Evolutionary conservation across 345 rosid species (phyloP).

Genomic region (Gossypium anomalum): DNA sequence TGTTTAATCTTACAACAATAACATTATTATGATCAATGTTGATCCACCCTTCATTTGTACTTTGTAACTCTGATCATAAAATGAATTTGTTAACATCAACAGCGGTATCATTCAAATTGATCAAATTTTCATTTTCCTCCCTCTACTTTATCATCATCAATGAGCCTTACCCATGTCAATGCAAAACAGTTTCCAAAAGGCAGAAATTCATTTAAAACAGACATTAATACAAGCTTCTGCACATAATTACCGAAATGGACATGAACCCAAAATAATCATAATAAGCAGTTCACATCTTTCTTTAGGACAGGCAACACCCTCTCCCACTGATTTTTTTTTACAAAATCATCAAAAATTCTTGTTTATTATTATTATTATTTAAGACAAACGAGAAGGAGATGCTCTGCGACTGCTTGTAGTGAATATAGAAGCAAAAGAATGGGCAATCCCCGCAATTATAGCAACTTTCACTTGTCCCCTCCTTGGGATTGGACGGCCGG

Average conservation of each 20-base stretch:
- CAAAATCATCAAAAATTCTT: too few species aligned
- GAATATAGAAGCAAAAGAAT: slow-evolving; percentile 42
- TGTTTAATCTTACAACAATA: too few species aligned
- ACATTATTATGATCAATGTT: too few species aligned
- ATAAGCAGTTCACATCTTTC: slow-evolving; percentile 7
- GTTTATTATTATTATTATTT: not conserved
- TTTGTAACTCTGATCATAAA: too few species aligned
- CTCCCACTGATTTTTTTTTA: not conserved
- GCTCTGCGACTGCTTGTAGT: slow-evolving; percentile 20
- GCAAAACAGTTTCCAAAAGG: too few species aligned
- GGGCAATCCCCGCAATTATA: slow-evolving; percentile 41
- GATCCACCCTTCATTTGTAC: too few species aligned
- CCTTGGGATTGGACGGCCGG: slow-evolving; percentile 38
- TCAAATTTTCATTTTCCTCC: too few species aligned
- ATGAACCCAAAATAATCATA: not conserved
- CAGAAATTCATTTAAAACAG: too few species aligned
- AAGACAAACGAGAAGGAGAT: slow-evolving; percentile 30
- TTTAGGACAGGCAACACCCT: not conserved
- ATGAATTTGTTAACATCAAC: too few species aligned
- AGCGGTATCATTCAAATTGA: too few species aligned
- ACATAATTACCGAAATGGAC: not conserved
- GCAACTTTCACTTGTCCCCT: slow-evolving; percentile 46
- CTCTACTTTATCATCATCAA: too few species aligned
- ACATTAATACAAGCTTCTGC: not conserved
- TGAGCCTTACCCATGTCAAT: too few species aligned